These are phyloP conservation scores for Corchorus olitorius DNA, from an alignment of 345 rosid species.

Conservation along the genomic window DNA sequence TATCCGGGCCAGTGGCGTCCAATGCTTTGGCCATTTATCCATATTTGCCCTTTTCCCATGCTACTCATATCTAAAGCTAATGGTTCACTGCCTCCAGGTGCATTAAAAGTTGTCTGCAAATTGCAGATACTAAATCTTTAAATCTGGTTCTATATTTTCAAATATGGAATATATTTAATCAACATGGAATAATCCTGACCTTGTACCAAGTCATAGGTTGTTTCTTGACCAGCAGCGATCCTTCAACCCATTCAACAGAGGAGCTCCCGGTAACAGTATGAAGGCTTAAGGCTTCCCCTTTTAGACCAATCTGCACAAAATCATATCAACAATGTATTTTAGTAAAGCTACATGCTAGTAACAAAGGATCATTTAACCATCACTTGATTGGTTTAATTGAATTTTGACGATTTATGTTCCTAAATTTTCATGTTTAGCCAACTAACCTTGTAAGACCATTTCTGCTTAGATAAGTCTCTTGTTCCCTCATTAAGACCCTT, in stretches of 20 bases:
- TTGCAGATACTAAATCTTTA: not conserved
- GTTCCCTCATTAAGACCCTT: slow-evolving; percentile 76
- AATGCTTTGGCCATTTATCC: slow-evolving; percentile 87
- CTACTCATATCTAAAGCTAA: slow-evolving; percentile 83
- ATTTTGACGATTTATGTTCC: not conserved
- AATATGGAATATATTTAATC: not conserved
- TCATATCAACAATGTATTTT: not conserved
- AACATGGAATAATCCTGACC: slow-evolving; percentile 32
- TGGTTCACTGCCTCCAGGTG: slow-evolving; percentile 69
- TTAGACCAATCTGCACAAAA: slow-evolving; percentile 59
- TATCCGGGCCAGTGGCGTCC: slow-evolving; percentile 87
- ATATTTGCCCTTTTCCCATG: slow-evolving; percentile 83
- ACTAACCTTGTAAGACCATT: slow-evolving; percentile 92
- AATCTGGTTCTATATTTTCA: slow-evolving; percentile 1
- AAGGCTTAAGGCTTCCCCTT: slow-evolving; percentile 73
- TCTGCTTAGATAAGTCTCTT: slow-evolving; percentile 78
- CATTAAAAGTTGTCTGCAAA: slow-evolving; percentile 63
- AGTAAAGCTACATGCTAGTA: slow-evolving; percentile 27
- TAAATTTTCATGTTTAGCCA: not conserved
- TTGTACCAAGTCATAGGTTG: slow-evolving; percentile 88
- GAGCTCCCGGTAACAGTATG: slow-evolving; percentile 64
- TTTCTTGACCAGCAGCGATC: slow-evolving; percentile 52
- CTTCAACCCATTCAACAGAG: slow-evolving; percentile 79
- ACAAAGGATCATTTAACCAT: slow-evolving; percentile 24
- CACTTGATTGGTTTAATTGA: not conserved